These are phyloP conservation scores for Phellinidium pouzarii DNA, from an alignment of 1,284 basidiomycete species.

Conservation along the genomic window DNA sequence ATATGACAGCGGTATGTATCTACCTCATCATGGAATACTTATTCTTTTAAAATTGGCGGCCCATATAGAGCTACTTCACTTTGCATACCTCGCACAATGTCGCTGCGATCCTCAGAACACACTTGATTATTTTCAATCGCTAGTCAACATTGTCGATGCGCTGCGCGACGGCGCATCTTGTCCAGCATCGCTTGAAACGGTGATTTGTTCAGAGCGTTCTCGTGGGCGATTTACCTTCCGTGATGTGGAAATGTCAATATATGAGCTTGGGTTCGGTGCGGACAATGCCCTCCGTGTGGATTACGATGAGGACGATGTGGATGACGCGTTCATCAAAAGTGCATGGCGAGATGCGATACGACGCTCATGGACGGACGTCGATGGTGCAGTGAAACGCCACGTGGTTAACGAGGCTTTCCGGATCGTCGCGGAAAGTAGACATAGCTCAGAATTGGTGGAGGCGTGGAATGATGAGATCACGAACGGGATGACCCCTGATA, in stretches of 20 bases:
- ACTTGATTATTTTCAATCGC: constrained; percentile 50
- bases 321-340: constrained; percentile 58
- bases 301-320: constrained; percentile 57
- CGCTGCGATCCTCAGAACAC: constrained; percentile 67
- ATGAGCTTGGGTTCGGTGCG: constrained; percentile 57
- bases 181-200: constrained; percentile 42
- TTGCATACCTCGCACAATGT: constrained; percentile 70
- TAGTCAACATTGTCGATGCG: constrained; percentile 43
- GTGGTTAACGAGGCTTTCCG: constrained; percentile 58
- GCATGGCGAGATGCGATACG: constrained; percentile 62
- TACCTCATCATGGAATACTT: neutral
- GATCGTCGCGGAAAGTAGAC: constrained; percentile 54
- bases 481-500: constrained; percentile 58
- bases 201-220: constrained; percentile 51
- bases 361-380: constrained; percentile 51
- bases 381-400: constrained; percentile 38
- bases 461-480: constrained; percentile 49
- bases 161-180: constrained; percentile 38
- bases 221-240: constrained; percentile 56
- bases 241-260: constrained; percentile 42
- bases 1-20: constrained; percentile 50
- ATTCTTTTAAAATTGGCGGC: constrained; percentile 1
- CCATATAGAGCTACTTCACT: constrained; percentile 55
- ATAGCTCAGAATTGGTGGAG: constrained; percentile 41
- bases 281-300: constrained; percentile 54